A percentile compares a stretch with the other conserved stretches of the same genome.
These are phyloP conservation scores for Cornus suecica DNA, from an alignment of 148 eudicot genomes.

Conservation along the genomic window DNA sequence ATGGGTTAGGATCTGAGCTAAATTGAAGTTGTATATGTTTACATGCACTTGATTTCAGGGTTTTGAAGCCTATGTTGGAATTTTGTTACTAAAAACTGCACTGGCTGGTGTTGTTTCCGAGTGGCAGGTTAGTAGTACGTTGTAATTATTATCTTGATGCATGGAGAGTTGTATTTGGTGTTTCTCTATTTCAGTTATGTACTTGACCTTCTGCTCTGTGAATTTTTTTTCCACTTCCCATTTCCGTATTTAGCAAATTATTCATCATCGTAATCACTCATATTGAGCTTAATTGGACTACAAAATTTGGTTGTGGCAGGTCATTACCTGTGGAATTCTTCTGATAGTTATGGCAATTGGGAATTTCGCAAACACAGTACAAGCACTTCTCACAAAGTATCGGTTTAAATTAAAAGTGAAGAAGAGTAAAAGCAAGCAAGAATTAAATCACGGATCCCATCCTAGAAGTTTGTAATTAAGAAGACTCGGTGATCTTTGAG, in stretches of 20 bases:
- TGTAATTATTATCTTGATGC: neutral
- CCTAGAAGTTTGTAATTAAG: conserved; percentile 17
- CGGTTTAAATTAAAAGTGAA: conserved; percentile 50
- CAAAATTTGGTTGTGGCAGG: conserved; percentile 29
- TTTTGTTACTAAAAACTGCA: conserved; percentile 51
- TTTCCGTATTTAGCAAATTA: neutral
- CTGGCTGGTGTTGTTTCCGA: conserved; percentile 44
- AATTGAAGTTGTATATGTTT: neutral
- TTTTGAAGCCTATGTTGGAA: conserved; percentile 57
- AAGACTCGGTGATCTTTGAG: neutral
- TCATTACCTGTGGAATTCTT: conserved; percentile 51
- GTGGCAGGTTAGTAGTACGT: conserved; percentile 45
- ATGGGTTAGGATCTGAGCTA: neutral
- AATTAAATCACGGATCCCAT: conserved; percentile 17
- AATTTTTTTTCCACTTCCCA: neutral
- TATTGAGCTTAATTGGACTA: neutral
- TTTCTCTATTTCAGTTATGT: conserved; percentile 3
- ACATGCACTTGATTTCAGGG: conserved; percentile 31
- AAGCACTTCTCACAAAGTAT: conserved; percentile 45
- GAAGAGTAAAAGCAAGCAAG: conserved; percentile 39
- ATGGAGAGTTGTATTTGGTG: neutral
- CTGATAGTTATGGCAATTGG: conserved; percentile 58
- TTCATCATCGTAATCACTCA: neutral
- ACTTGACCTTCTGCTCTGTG: neutral
- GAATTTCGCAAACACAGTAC: conserved; percentile 50